These are phyloP conservation scores for Penicillium sp. DNA, from an alignment of 2,329 filamentous ascomycete species.

Conservation along the genomic window DNA sequence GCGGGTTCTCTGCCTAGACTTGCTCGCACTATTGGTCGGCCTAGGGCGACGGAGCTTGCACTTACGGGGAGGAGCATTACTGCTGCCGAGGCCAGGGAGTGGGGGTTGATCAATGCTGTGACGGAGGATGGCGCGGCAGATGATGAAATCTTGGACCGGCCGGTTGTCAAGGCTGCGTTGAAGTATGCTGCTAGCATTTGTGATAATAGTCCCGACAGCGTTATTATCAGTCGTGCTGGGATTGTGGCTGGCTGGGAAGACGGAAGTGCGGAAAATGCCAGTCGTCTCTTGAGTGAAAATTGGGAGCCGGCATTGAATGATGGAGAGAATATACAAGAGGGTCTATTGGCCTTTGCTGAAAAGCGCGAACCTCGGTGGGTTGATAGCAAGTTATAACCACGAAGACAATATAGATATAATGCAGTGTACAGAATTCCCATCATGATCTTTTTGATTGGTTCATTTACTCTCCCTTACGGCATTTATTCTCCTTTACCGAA, in stretches of 20 bases:
- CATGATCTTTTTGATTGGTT: not conserved
- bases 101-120: conserved; percentile 20
- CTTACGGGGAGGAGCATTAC: conserved; percentile 18
- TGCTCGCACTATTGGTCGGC: conserved; percentile 17
- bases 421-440: not conserved
- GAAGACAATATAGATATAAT: not conserved
- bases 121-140: conserved; percentile 13
- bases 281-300: conserved; percentile 14
- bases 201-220: conserved; percentile 19
- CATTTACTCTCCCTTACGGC: no score
- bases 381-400: conserved; percentile 17
- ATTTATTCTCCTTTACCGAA: not conserved
- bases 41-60: conserved; percentile 16
- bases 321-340: conserved; percentile 18
- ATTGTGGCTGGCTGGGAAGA: conserved; percentile 20
- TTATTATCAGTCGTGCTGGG: conserved; percentile 20
- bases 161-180: conserved; percentile 18
- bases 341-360: conserved; percentile 18
- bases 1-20: conserved; percentile 21
- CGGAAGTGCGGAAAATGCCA: conserved; percentile 21
- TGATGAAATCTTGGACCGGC: conserved; percentile 12
- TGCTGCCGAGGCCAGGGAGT: conserved; percentile 14
- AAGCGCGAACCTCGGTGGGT: conserved; percentile 19
- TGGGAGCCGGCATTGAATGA: conserved; percentile 18
- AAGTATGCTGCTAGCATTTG: conserved; percentile 15